Conservation (phyloP, 2,329 filamentous ascomycete species). For the Talaromyces sp. region DNA sequence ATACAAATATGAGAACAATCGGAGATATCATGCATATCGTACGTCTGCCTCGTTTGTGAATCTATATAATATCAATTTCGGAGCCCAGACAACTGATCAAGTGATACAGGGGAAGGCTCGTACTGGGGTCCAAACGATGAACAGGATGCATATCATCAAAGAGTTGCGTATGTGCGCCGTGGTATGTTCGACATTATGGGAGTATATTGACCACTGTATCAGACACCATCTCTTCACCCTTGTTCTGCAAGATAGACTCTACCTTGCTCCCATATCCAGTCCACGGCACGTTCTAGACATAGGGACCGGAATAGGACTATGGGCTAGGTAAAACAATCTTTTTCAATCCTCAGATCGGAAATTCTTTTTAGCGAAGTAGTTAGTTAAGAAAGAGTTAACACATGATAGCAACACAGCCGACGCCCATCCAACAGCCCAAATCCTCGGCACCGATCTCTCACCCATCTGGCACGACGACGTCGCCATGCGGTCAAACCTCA, state of each 20-base stretch:
- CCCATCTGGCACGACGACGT: conserved; percentile 20
- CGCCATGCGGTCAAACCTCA: conserved; percentile 26
- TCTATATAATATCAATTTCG: not conserved
- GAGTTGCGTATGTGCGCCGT: conserved; percentile 19
- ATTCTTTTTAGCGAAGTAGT: not conserved
- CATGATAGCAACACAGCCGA: conserved; percentile 24
- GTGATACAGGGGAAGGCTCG: conserved; percentile 20
- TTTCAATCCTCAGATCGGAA: not conserved
- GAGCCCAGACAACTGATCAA: not conserved
- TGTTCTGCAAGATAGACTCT: conserved; percentile 23
- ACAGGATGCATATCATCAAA: conserved; percentile 20
- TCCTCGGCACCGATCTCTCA: conserved; percentile 36
- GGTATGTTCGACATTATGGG: not conserved
- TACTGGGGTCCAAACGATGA: conserved; percentile 28
- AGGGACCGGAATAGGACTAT: conserved; percentile 30
- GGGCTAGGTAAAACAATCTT: conserved; percentile 23
- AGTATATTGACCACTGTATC: not conserved
- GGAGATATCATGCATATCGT: conserved; percentile 27
- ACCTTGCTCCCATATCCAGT: conserved; percentile 24
- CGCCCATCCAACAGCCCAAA: conserved; percentile 26
- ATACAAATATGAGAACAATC: conserved; percentile 30
- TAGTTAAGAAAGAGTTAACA: not conserved
- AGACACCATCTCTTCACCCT: conserved; percentile 26
- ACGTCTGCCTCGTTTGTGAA: not conserved
- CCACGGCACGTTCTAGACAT: conserved; percentile 28